These are phyloP conservation scores for Eremochloa ophiuroides DNA, from an alignment of 176 grass and related monocot species.

Conservation along the genomic window DNA sequence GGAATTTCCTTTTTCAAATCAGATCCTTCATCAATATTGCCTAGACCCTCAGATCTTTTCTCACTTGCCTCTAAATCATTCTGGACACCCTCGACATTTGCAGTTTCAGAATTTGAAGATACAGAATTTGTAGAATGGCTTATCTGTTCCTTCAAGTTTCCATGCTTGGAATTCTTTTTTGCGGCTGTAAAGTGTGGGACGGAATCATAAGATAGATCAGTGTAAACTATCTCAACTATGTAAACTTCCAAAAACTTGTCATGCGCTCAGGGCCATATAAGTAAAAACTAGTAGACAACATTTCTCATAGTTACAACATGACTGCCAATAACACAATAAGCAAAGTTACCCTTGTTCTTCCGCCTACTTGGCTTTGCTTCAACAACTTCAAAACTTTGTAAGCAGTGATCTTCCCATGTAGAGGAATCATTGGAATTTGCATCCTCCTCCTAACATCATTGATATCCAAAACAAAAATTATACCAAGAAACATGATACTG, in stretches of 20 bases:
- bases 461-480: constrained; percentile 9
- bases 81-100: constrained; percentile 17
- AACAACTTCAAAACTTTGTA: constrained; percentile 48
- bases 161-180: constrained; percentile 39
- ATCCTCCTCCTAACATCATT: constrained; percentile 57
- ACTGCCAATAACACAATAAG: constrained; percentile 30
- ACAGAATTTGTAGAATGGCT: constrained; percentile 3
- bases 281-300: constrained; percentile 18
- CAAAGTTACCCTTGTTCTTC: constrained; percentile 49
- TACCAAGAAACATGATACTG: constrained; percentile 1
- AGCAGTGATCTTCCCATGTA: constrained; percentile 67
- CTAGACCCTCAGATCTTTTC: constrained; percentile 31
- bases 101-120: constrained; percentile 25
- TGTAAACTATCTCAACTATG: constrained; percentile 12
- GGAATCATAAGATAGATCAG: constrained; percentile 2
- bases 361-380: constrained; percentile 70
- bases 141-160: constrained; percentile 29
- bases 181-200: constrained; percentile 25
- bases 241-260: constrained; percentile 16
- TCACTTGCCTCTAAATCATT: constrained; percentile 24
- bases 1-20: constrained; percentile 21
- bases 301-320: constrained; percentile 27
- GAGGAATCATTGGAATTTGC: constrained; percentile 38
- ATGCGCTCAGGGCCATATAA: constrained; percentile 1
- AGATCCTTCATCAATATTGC: constrained; percentile 39